These are phyloP conservation scores for Atkinsonella hypoxylon DNA, from an alignment of 2,329 filamentous ascomycete genomes.

Conservation along the genomic window DNA sequence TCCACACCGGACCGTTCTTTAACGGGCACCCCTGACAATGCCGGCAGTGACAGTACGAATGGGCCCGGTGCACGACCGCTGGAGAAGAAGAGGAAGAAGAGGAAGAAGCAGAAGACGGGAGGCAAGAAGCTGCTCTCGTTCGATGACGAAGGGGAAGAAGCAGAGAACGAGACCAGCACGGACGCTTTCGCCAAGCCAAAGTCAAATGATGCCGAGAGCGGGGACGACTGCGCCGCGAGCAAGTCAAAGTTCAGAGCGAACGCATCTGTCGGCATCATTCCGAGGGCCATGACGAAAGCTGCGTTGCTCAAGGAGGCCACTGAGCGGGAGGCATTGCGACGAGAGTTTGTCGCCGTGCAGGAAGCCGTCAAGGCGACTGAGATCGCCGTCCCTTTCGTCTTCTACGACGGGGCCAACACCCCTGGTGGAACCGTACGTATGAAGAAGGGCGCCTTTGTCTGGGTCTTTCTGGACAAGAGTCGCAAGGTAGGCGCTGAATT, in stretches of 20 bases:
- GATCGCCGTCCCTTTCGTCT: constrained; percentile 86
- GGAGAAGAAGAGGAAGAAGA: constrained; percentile 30
- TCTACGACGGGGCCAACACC: constrained; percentile 88
- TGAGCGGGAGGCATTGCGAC: constrained; percentile 63
- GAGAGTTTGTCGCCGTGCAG: constrained; percentile 74
- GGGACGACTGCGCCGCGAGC: constrained; percentile 6
- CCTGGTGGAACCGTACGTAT: constrained; percentile 74
- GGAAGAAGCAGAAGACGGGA: constrained; percentile 29
- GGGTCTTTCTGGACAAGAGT: constrained; percentile 87
- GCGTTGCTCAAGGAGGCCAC: constrained; percentile 68
- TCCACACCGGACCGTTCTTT: constrained; percentile 38
- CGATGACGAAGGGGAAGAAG: constrained; percentile 49
- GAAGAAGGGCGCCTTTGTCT: constrained; percentile 86
- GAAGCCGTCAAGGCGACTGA: constrained; percentile 82
- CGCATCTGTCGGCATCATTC: constrained; percentile 46
- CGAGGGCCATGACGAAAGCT: constrained; percentile 59
- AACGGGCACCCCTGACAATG: constrained; percentile 34
- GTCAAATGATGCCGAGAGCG: constrained; percentile 13
- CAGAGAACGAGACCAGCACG: constrained; percentile 27
- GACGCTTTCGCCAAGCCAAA: not conserved
- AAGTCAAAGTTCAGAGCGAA: constrained; percentile 48
- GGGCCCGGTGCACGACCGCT: constrained; percentile 14
- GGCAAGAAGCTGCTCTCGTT: constrained; percentile 48
- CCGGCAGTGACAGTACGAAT: constrained; percentile 21
- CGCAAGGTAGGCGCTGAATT: constrained; percentile 80